Conservation (phyloP, 169 alveolate genomes). For the Theileria sp. region DNA sequence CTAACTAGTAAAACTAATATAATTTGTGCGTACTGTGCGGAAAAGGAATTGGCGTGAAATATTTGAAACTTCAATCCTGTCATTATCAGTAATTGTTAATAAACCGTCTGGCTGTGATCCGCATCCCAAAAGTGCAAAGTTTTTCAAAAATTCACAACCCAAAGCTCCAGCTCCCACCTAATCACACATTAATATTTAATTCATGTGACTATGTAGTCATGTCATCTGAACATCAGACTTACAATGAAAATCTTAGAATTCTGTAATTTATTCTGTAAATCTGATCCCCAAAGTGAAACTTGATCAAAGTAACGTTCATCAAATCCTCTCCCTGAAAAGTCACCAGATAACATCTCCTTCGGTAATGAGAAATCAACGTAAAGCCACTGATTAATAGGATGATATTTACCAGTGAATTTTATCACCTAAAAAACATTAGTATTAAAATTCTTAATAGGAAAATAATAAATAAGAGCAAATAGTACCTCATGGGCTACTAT, state of each 20-base stretch:
- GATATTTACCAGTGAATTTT: constrained; percentile 96
- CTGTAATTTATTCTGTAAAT: constrained; percentile 59
- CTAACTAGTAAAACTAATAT: background rate
- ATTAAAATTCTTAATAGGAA: background rate
- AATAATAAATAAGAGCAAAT: background rate
- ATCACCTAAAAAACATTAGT: constrained; percentile 82
- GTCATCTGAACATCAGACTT: background rate
- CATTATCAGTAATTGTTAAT: constrained; percentile 95
- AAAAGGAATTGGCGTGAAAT: constrained; percentile 96
- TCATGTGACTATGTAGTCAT: background rate
- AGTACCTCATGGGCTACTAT: constrained; percentile 88
- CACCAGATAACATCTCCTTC: constrained; percentile 28
- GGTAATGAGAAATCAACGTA: constrained; percentile 90
- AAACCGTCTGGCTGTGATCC: constrained; percentile 82
- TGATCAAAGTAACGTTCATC: constrained; percentile 69
- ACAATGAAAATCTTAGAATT: constrained; percentile 63
- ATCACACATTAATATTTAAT: constrained; percentile 22
- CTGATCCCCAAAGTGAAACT: constrained; percentile 69
- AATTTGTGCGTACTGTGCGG: constrained; percentile 78
- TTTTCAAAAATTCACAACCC: constrained; percentile 97
- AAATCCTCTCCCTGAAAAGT: constrained; percentile 50
- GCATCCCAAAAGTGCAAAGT: constrained; percentile 94
- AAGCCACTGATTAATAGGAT: constrained; percentile 95
- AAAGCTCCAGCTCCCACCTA: constrained; percentile 98
- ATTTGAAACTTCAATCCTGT: constrained; percentile 95